Evolutionary conservation across 2,329 filamentous ascomycete species (phyloP).

Genomic region (Fusarium metavorans): DNA sequence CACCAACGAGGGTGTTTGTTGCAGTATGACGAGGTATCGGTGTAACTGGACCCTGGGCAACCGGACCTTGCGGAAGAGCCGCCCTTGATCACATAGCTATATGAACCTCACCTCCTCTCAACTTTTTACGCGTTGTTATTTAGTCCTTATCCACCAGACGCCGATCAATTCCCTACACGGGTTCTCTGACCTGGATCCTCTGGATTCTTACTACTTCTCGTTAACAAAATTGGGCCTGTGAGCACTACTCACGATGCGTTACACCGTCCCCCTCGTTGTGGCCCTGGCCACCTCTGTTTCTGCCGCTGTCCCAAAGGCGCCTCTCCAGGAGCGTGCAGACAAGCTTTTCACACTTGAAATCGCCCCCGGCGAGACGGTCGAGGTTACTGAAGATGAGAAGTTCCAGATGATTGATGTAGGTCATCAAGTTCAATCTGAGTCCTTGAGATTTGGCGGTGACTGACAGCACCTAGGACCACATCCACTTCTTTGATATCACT

Average conservation of each 20-base stretch:
- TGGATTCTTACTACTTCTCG: background rate
- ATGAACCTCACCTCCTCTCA: background rate
- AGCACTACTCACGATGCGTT: slow-evolving; percentile 17
- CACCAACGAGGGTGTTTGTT: background rate
- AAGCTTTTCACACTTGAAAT: slow-evolving; percentile 29
- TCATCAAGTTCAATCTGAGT: rapidly evolving
- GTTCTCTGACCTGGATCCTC: background rate
- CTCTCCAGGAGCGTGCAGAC: background rate
- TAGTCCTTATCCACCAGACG: background rate
- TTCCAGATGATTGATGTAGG: slow-evolving; percentile 35
- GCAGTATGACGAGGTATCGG: background rate
- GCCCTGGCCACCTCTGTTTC: slow-evolving; percentile 21
- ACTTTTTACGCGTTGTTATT: background rate
- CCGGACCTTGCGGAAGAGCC: background rate
- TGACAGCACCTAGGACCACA: slow-evolving; percentile 9
- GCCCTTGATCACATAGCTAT: background rate
- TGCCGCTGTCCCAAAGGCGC: background rate
- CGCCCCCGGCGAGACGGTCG: slow-evolving; percentile 18
- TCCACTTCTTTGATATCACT: slow-evolving; percentile 35
- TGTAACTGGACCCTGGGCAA: background rate
- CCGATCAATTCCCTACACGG: background rate
- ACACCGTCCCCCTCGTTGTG: slow-evolving; percentile 24
- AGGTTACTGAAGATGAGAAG: slow-evolving; percentile 30
- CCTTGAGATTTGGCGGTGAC: background rate
- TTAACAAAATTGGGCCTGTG: background rate